These are phyloP conservation scores for Elaeis oleifera DNA, from an alignment of 202 grass and related monocot genomes.

Conservation along the genomic window DNA sequence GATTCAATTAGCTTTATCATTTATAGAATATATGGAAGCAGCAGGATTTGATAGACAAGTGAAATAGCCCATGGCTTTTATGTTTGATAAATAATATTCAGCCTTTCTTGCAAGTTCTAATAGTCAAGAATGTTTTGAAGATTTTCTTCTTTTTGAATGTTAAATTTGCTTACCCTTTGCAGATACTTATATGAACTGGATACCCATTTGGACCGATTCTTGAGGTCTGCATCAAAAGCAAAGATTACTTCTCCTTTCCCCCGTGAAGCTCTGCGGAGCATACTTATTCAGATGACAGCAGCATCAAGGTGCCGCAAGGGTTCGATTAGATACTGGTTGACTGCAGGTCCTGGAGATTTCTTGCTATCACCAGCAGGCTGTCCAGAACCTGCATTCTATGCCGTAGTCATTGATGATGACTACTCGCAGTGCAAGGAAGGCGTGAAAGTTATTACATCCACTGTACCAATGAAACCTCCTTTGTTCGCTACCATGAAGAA, in stretches of 20 bases:
- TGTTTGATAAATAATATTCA: too few relatives aligned
- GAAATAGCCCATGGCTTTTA: too few relatives aligned
- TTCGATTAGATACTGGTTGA: slow-evolving; percentile 73
- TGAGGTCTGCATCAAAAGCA: slow-evolving; percentile 56
- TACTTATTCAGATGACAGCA: slow-evolving; percentile 73
- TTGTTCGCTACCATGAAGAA: slow-evolving; percentile 70
- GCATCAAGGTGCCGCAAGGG: slow-evolving; percentile 60
- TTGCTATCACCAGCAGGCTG: slow-evolving; percentile 51
- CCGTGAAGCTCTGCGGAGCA: slow-evolving; percentile 32
- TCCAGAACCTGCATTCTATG: slow-evolving; percentile 58
- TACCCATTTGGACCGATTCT: slow-evolving; percentile 71
- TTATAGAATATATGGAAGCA: too few relatives aligned
- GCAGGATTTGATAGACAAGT: too few relatives aligned
- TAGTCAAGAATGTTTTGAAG: too few relatives aligned
- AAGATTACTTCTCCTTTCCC: slow-evolving; percentile 46
- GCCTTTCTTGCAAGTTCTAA: too few relatives aligned
- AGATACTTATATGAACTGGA: slow-evolving; percentile 74
- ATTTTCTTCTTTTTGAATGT: too few relatives aligned
- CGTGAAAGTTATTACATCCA: slow-evolving; percentile 55
- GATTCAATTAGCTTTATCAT: too few relatives aligned
- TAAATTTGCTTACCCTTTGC: background rate
- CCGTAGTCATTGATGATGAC: slow-evolving; percentile 44
- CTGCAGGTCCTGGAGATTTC: slow-evolving; percentile 65
- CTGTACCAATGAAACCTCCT: slow-evolving; percentile 83
- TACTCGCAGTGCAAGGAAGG: slow-evolving; percentile 62